Conservation (phyloP, 192 early-diverging fungal genomes). For the Glomus cerebriforme region DNA sequence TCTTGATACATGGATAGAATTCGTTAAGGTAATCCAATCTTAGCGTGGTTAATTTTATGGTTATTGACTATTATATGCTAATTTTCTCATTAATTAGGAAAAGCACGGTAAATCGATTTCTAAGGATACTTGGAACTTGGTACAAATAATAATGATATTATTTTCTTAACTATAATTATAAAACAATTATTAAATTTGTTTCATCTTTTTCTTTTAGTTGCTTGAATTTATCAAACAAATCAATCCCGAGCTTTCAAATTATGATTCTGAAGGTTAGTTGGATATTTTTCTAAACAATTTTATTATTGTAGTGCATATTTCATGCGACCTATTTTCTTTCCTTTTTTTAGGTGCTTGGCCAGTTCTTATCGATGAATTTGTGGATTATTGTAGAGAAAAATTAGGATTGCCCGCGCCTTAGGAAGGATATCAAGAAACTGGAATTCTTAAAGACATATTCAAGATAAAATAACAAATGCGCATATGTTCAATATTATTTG, state of each 20-base stretch:
- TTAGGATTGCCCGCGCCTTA: background rate
- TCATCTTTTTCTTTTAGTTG: conserved; percentile 49
- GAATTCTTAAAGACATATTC: too few species aligned
- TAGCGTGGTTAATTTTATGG: background rate
- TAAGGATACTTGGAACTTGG: conserved; percentile 83
- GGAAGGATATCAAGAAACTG: background rate
- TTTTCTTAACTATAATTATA: background rate
- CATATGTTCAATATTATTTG: background rate
- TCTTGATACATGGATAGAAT: conserved; percentile 71
- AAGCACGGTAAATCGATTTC: conserved; percentile 78
- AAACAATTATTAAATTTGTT: background rate
- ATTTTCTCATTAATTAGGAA: conserved; percentile 44
- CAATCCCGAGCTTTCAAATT: conserved; percentile 60
- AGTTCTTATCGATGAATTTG: conserved; percentile 72
- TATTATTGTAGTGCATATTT: background rate
- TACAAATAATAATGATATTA: conserved; percentile 38
- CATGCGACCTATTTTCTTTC: background rate
- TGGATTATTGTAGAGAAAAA: conserved; percentile 23
- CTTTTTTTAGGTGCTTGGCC: conserved; percentile 73
- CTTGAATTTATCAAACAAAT: conserved; percentile 72
- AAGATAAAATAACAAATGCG: background rate
- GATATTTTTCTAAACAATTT: background rate
- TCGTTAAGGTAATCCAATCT: conserved; percentile 49
- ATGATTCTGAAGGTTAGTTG: conserved; percentile 65
- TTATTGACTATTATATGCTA: background rate